These are phyloP conservation scores for Monocercomonoides exilis DNA, from an alignment of 78 protist genomes.

Conservation along the genomic window DNA sequence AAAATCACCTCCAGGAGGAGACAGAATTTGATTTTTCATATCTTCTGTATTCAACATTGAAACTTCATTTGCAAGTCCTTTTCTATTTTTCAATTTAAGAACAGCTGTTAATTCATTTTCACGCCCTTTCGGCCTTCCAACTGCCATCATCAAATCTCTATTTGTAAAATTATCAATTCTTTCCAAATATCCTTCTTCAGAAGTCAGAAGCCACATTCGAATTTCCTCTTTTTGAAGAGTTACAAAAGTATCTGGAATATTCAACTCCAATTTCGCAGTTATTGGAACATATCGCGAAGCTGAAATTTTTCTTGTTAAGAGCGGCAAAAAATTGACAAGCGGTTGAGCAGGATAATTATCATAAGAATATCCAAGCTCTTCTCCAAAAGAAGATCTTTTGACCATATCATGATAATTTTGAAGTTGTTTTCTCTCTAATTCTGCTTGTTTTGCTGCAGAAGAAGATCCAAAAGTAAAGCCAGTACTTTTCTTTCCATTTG, in stretches of 20 bases:
- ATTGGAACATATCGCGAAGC: neutral
- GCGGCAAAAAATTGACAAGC: neutral
- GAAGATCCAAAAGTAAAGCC: neutral
- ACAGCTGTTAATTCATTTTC: neutral
- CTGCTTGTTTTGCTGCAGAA: neutral
- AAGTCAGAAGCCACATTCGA: neutral
- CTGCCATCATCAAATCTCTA: neutral
- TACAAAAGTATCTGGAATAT: neutral
- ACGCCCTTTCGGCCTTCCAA: neutral
- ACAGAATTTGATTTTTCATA: neutral
- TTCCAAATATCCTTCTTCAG: neutral
- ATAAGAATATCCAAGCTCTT: neutral
- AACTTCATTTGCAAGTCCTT: neutral
- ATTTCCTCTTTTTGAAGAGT: neutral
- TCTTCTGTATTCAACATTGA: neutral
- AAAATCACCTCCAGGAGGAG: neutral
- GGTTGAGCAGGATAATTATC: neutral
- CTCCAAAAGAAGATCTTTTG: neutral
- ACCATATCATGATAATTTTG: neutral
- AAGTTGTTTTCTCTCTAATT: neutral
- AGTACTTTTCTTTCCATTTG: neutral
- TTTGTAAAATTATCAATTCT: neutral
- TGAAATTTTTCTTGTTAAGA: neutral
- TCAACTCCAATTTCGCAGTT: neutral
- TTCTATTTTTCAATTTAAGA: neutral